Evolutionary conservation across 2,329 filamentous ascomycete genomes (phyloP).

Genomic region (Claviceps spartinae): DNA sequence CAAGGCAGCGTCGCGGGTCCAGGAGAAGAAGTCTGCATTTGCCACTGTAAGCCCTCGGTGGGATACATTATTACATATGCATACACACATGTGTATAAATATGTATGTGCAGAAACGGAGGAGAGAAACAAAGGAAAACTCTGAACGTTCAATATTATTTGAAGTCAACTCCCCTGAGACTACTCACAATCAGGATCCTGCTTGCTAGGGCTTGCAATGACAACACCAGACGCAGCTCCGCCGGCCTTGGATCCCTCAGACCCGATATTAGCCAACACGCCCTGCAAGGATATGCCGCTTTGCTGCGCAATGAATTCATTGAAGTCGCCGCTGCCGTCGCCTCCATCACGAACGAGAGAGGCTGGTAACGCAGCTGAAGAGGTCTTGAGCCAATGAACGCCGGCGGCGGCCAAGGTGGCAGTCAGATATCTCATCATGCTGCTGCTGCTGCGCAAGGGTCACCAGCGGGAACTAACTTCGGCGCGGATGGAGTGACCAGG

Average conservation of each 20-base stretch:
- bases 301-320: conserved; percentile 11
- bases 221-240: conserved; percentile 34
- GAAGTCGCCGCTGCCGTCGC: conserved; percentile 6
- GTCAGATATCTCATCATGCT: conserved; percentile 4
- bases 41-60: not conserved
- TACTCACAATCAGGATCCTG: conserved; percentile 37
- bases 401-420: not conserved
- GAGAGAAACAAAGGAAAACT: not conserved
- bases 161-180: not conserved
- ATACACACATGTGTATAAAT: too few relatives aligned
- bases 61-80: too few relatives aligned
- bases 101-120: not conserved
- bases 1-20: conserved; percentile 63
- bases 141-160: not conserved
- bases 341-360: conserved; percentile 13
- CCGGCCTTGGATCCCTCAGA: conserved; percentile 32
- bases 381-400: conserved; percentile 1
- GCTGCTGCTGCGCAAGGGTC: not conserved
- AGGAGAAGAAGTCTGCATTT: conserved; percentile 55
- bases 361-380: not conserved
- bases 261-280: conserved; percentile 35
- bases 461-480: too few relatives aligned
- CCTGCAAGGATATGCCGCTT: conserved; percentile 9
- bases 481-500: too few relatives aligned
- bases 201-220: conserved; percentile 41